Evolutionary conservation across 805 yeast genomes (phyloP).

Genomic region (Zygosaccharomyces bisporus): DNA sequence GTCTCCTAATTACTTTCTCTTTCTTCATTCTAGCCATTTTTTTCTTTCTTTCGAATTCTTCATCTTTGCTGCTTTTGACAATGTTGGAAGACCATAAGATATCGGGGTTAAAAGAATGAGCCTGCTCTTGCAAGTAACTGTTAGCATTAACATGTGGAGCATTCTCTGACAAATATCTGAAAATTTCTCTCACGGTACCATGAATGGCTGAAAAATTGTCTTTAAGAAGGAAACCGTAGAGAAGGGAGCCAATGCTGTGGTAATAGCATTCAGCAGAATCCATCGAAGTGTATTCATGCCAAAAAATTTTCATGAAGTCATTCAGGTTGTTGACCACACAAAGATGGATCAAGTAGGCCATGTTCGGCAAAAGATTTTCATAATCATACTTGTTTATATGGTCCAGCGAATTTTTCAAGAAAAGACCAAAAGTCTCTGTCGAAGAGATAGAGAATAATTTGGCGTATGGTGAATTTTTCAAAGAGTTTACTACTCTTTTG

Average conservation of each 20-base stretch:
- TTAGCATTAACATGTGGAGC: slow-evolving; percentile 35
- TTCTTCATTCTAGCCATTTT: slow-evolving; percentile 65
- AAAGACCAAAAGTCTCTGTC: slow-evolving; percentile 49
- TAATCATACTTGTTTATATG: slow-evolving; percentile 39
- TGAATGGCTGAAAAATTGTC: slow-evolving; percentile 45
- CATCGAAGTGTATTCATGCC: slow-evolving; percentile 36
- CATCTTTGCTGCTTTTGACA: slow-evolving; percentile 27
- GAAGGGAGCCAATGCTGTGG: slow-evolving; percentile 39
- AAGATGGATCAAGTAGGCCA: slow-evolving; percentile 67
- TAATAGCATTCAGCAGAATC: slow-evolving; percentile 39
- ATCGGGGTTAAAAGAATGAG: slow-evolving; percentile 35
- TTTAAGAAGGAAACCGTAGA: slow-evolving; percentile 41
- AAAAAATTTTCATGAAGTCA: slow-evolving; percentile 35
- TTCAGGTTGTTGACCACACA: slow-evolving; percentile 45
- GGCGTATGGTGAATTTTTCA: slow-evolving; percentile 41
- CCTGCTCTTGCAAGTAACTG: slow-evolving; percentile 36
- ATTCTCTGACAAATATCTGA: slow-evolving; percentile 31
- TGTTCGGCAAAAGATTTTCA: slow-evolving; percentile 56
- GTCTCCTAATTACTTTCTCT: slow-evolving; percentile 67
- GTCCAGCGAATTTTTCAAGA: slow-evolving; percentile 48
- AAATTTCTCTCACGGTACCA: slow-evolving; percentile 56
- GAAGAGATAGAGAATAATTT: slow-evolving; percentile 50
- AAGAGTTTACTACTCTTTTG: slow-evolving; percentile 32
- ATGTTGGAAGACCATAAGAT: slow-evolving; percentile 29
- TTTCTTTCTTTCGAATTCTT: slow-evolving; percentile 58